Evolutionary conservation across 176 grass and related monocot species (phyloP).

Genomic region (Zizania latifolia): DNA sequence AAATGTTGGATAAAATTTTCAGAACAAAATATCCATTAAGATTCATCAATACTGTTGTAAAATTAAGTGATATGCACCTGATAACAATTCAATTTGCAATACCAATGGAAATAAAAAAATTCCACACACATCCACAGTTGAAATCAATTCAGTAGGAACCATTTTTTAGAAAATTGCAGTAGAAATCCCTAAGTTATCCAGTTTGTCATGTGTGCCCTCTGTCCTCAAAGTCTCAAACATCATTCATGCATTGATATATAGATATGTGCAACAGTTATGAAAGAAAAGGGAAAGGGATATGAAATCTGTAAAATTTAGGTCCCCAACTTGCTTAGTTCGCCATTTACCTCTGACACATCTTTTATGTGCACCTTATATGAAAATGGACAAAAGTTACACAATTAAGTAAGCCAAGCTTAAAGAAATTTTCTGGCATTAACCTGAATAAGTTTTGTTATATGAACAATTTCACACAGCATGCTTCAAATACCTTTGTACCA

Average conservation of each 20-base stretch:
- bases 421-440: not conserved
- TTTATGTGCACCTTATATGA: not conserved
- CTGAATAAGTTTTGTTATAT: not conserved
- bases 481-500: not conserved
- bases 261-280: not conserved
- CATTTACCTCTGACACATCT: not conserved
- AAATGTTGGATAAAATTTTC: not conserved
- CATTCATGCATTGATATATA: not conserved
- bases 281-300: not conserved
- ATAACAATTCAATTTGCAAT: not conserved
- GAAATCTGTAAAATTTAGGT: not conserved
- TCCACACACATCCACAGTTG: not conserved
- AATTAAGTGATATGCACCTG: not conserved
- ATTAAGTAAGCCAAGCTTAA: not conserved
- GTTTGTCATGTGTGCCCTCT: not conserved
- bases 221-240: not conserved
- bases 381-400: not conserved
- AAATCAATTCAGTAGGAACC: not conserved
- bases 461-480: not conserved
- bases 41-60: not conserved
- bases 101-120: not conserved
- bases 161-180: not conserved
- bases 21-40: not conserved
- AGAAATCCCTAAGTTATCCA: not conserved
- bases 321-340: not conserved